Base-by-base conservation (phyloP, 2,329 filamentous ascomycete species). In the Alternaria gansuensis region DNA sequence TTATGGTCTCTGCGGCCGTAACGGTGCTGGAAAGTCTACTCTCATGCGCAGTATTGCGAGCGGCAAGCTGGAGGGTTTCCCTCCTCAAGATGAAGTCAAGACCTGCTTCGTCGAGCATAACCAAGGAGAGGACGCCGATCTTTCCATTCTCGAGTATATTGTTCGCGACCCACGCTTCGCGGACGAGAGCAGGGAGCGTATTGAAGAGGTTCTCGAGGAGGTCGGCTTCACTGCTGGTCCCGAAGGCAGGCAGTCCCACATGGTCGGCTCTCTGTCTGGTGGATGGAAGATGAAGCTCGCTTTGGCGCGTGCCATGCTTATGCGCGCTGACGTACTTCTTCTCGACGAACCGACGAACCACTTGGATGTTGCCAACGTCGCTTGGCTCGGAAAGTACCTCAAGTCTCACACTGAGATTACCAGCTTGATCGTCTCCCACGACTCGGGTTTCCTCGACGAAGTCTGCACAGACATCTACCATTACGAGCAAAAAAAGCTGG, bases 211-310 rank as follows among this genome's bases (percentile, higher is more conserved):
- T 61, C 81, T 99, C 62, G 85, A 88, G 49, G 93, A 98, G 77
- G 95, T 99, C 72, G 96, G 96, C 41, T 99, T 99, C 81, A 96
- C 91, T 23, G 81, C 91, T 62, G 94, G 94, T 3, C 92, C 93
- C 0, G 91, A 95, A 67, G 95, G 94, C 59, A 88, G 92, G 60
- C 95, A 98, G 79, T 85, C 89, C 5, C 88, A 97, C 77, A 91
- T 90, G 71, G 95, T 99, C 59, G 95, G 95, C 69, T 97, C 94
- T 21, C 82, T 99, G 34, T 98, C 95, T 41, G 95, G 95, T 81
- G 95, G 95, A 76, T 99, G 95, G 95, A 98, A 98, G 87, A 99
- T 99, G 95, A 99, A 99, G 88, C 83, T 99, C 62, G 95, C 95
- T 66, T 82, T 99, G 78, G 95, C 95, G 51, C 88, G 95, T 72